Conservation (phyloP, 139 green algal genomes). For the Deuterostichococcus epilithicus region DNA sequence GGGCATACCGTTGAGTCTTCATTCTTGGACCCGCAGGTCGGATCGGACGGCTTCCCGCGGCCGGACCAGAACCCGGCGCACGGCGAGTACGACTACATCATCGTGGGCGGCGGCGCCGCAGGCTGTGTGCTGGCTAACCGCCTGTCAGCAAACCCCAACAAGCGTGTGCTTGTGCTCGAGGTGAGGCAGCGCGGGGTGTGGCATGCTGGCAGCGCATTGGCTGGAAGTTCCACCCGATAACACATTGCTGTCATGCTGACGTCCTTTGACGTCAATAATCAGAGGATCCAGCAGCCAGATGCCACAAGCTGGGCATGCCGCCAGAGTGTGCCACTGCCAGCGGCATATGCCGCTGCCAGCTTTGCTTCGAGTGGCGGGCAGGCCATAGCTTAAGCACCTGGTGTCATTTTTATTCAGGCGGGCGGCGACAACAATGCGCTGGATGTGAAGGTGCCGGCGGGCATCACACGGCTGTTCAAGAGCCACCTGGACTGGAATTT, state of each 20-base stretch:
- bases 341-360: no score
- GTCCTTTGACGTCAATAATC: neutral
- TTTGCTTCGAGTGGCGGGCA: no score
- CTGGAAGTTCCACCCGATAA: neutral
- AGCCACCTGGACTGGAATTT: conserved; percentile 84
- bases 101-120: conserved; percentile 85
- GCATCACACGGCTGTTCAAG: conserved; percentile 76
- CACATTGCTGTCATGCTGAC: neutral
- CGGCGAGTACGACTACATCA: conserved; percentile 84
- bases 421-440: conserved; percentile 33
- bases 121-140: conserved; percentile 86
- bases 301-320: neutral
- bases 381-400: no score
- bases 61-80: conserved; percentile 19
- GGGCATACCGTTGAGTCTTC: no score
- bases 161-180: conserved; percentile 83
- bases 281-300: no score
- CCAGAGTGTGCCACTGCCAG: no score
- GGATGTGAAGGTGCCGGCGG: conserved; percentile 58
- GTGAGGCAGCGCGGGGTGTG: conserved; percentile 25
- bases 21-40: no score
- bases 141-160: conserved; percentile 70
- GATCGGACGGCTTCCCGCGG: neutral
- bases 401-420: conserved; percentile 41
- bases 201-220: neutral